Base-by-base conservation (phyloP, 225 moss, liverwort and hornwort species). In the Polytrichum formosum region DNA sequence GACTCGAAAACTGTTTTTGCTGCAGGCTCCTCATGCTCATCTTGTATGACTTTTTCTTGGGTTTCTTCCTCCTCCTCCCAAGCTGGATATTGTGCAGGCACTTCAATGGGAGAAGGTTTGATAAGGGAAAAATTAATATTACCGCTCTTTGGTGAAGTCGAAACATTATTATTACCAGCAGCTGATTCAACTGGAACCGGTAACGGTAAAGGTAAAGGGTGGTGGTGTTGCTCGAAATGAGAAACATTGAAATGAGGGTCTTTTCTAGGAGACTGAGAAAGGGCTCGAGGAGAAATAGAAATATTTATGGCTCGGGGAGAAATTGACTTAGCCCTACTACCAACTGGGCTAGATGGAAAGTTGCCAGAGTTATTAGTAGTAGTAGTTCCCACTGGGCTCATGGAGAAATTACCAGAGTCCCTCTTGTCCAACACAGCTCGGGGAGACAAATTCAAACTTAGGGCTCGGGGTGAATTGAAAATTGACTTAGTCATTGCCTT, bases 371-470 rank as follows among this genome's bases (percentile, higher is more conserved):
- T 35, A 2, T 46, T 53, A 6, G 16, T 7, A 21, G 33, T 69
- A n/a, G 55, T 13, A 69, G 26, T 30, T 30, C 66, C 23, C 20
- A 35, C 31, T 6, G 54, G 30, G 61, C 69, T 81, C 61, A 70
- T 78, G 76, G 13, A 66, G 63, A 46, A 46, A 46, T 0, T 46
- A 16, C 46, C 46, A 46, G 46, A 46, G 46, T 16, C 67, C 70
- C 61, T 78, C 78, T 54, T 79, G 80, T 37, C 83, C 77, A 19
- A 81, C 18, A 4, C 77, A 66, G 31, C 79, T 71, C 18, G 79
- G 77, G 20, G 86, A 75, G 60, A 83, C 76, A 55, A 70, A 78
- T 29, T 77, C 55, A 28, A 54, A 20, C 19, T 25, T 10, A 55
- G 46, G 4, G 46, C 46, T 8, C 4, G 46, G 46, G 46, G 46